Evolutionary conservation across 345 rosid species (phyloP).

Genomic region (Bruguiera parviflora): DNA sequence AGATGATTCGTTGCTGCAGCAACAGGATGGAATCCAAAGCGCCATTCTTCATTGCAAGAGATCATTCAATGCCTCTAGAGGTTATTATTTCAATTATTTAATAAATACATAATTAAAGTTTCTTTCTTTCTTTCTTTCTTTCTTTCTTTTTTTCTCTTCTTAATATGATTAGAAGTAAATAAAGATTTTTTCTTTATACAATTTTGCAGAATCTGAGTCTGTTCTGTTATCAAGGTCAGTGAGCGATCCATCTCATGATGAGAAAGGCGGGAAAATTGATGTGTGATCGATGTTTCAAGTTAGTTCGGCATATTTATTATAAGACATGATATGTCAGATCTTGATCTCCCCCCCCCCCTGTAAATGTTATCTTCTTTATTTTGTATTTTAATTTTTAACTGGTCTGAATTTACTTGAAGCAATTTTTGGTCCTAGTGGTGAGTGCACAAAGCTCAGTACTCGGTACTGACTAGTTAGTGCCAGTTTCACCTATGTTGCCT

Average conservation of each 20-base stretch:
- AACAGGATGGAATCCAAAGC: conserved; percentile 88
- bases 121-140: no score
- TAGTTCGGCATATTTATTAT: not conserved
- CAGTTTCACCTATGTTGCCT: no score
- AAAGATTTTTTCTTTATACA: not conserved
- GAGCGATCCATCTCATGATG: conserved; percentile 53
- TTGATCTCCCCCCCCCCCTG: no score
- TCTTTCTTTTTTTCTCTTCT: not conserved
- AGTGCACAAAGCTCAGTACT: no score
- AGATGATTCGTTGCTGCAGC: conserved; percentile 90
- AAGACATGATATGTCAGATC: no score
- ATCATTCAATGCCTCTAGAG: conserved; percentile 61
- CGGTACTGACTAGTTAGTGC: no score
- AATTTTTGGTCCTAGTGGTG: no score
- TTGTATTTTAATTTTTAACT: no score
- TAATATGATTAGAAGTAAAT: not conserved
- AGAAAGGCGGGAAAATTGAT: conserved; percentile 9
- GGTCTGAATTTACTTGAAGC: no score
- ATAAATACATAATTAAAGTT: not conserved
- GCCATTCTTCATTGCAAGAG: conserved; percentile 96
- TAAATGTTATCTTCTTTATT: no score
- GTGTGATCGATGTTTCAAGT: not conserved
- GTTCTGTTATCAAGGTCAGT: conserved; percentile 58
- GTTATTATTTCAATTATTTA: not conserved
- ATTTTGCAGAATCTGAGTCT: conserved; percentile 51